Evolutionary conservation across 192 early-diverging fungal genomes (phyloP).

Genomic region (Tieghemiomyces parasiticus): DNA sequence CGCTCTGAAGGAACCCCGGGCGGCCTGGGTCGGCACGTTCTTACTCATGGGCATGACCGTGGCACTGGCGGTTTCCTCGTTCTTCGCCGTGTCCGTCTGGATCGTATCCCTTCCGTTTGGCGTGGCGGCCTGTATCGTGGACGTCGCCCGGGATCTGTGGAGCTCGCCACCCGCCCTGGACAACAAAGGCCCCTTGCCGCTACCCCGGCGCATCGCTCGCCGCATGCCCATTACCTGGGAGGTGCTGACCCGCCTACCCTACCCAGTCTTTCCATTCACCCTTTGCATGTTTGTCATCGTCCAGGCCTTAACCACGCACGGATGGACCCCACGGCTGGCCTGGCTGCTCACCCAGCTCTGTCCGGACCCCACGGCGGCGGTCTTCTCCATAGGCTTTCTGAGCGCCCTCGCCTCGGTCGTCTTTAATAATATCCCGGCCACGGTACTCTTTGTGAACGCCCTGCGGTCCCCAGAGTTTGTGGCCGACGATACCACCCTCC

Average conservation of each 20-base stretch:
- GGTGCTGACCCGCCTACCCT: constrained; percentile 70
- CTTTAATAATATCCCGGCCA: constrained; percentile 78
- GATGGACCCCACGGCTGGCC: constrained; percentile 58
- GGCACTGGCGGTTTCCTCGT: no score
- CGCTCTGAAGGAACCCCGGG: no score
- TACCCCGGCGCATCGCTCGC: no score
- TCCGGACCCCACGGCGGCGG: constrained; percentile 34
- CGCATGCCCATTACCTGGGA: no score
- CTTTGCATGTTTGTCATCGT: constrained; percentile 81
- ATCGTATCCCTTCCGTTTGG: no score
- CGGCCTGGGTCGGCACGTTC: no score
- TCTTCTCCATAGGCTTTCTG: constrained; percentile 43
- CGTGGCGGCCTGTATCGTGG: no score
- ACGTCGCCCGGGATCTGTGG: no score
- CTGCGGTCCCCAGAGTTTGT: constrained; percentile 48
- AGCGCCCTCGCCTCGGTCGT: constrained; percentile 53
- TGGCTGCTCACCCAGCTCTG: constrained; percentile 31
- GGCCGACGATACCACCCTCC: constrained; percentile 19
- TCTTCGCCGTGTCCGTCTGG: no score
- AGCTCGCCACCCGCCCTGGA: no score
- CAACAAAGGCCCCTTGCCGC: no score
- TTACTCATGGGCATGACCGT: no score
- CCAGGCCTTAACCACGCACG: constrained; percentile 43
- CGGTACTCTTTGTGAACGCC: constrained; percentile 62
- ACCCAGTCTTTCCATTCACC: constrained; percentile 59